A percentile compares a stretch with the other conserved stretches of the same genome.
Evolutionary conservation across 345 rosid genomes (phyloP).

Genomic region (Boechera stricta): DNA sequence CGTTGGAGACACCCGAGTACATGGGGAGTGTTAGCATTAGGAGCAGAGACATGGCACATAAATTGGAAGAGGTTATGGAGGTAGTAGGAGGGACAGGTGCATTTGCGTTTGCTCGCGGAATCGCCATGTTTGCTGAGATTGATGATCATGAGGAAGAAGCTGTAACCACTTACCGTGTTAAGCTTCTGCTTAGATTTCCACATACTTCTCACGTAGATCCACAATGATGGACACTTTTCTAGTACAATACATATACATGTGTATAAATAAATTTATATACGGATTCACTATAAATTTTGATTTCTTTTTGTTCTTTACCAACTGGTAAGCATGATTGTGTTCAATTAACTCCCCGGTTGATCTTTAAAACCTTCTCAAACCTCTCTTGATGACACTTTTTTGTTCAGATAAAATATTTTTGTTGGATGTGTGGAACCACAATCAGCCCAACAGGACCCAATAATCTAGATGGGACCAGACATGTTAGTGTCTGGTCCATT

Average conservation of each 20-base stretch:
- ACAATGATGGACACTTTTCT: constrained; percentile 46
- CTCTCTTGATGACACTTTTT: too few relatives aligned
- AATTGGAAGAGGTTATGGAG: constrained; percentile 53
- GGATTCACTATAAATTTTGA: background rate
- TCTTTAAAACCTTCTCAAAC: too few relatives aligned
- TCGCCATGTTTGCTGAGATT: constrained; percentile 58
- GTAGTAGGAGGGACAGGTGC: constrained; percentile 88
- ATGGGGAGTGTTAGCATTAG: constrained; percentile 69
- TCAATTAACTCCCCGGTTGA: too few relatives aligned
- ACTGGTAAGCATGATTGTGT: too few relatives aligned
- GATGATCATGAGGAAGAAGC: constrained; percentile 27
- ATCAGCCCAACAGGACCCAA: too few relatives aligned
- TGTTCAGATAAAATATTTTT: too few relatives aligned
- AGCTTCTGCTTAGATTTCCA: constrained; percentile 75
- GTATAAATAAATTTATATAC: background rate
- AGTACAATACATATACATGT: background rate
- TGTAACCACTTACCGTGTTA: constrained; percentile 65
- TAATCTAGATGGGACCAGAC: too few relatives aligned
- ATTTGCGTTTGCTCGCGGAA: constrained; percentile 80
- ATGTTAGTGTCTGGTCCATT: too few relatives aligned
- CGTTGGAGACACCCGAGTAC: constrained; percentile 58
- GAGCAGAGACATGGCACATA: constrained; percentile 54
- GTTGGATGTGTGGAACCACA: too few relatives aligned
- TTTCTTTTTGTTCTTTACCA: too few relatives aligned
- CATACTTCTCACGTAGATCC: constrained; percentile 56